Conservation (phyloP, 169 alveolate genomes). For the Plasmodium chabaudi region DNA sequence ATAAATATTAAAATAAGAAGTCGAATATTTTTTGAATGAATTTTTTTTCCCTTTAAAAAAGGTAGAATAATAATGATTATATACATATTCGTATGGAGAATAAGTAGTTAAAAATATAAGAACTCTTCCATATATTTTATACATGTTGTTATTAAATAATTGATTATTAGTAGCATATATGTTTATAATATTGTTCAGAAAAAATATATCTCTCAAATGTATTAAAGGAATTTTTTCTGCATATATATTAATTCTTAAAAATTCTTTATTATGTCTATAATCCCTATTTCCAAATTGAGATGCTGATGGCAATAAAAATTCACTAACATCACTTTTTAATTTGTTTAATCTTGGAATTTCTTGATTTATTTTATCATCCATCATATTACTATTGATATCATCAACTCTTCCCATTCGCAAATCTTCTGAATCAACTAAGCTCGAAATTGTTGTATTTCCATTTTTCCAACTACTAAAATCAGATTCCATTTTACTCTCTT, state of each 20-base stretch:
- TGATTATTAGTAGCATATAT: slow-evolving; percentile 41
- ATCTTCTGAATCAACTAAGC: neutral
- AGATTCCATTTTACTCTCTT: neutral
- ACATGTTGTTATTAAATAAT: slow-evolving; percentile 30
- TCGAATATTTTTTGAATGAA: slow-evolving; percentile 27
- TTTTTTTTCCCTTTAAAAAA: slow-evolving; percentile 6
- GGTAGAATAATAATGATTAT: slow-evolving; percentile 47
- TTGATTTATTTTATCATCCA: neutral
- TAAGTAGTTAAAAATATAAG: slow-evolving; percentile 60
- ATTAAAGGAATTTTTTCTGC: slow-evolving; percentile 65
- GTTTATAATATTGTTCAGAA: slow-evolving; percentile 49
- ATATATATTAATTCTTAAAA: slow-evolving; percentile 61
- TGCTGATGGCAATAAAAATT: slow-evolving; percentile 59
- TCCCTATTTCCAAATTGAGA: slow-evolving; percentile 64
- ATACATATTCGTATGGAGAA: slow-evolving; percentile 72
- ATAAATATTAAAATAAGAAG: slow-evolving; percentile 31
- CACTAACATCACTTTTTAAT: slow-evolving; percentile 28
- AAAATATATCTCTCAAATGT: slow-evolving; percentile 63
- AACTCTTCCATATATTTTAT: slow-evolving; percentile 52
- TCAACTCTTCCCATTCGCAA: neutral
- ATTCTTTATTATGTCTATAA: slow-evolving; percentile 37
- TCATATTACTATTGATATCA: neutral
- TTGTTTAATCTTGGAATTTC: neutral
- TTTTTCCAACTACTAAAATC: neutral
- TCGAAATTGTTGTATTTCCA: neutral